Base-by-base conservation (phyloP, 140 eudicot species). In the Flaveria floridana region DNA sequence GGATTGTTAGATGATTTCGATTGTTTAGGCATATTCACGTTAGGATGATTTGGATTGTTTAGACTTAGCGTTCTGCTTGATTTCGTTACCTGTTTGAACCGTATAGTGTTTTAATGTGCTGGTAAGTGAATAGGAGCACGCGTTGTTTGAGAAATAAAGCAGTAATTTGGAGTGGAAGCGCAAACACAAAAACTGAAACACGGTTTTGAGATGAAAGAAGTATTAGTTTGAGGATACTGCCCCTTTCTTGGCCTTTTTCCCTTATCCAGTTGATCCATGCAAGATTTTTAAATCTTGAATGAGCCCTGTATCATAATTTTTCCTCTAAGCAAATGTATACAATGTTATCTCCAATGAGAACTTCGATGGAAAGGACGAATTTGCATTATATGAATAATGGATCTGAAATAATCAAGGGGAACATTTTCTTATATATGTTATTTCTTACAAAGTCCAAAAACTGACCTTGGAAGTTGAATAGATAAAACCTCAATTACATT, bases 11-110 rank as follows among this genome's bases (percentile, higher is more conserved):
- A 13, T 19, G 51, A 74, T 50, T 75, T 64, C 50, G 48, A 63
- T 20, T 25, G 63, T 62, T 25, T 74, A 30, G 53, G 30, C 65
- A 42, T 64, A 28, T 73, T 57, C 19, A 41, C 44, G 55, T 39
- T 57, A 34, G 25, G 25, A 20, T 19, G 51, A 74, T 30, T 75
- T 64, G 62, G 48, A 28, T 20, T 25, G 63, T 62, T 61, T 74
- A 30, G 53, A 28, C 72, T 39, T 64, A 47, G 72, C 72, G 34
- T 50, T 34, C 9, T 75, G 63, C 21, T 48, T 47, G 30, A 30
- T n/a, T 14, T 30, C 2, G n/a, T 23, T 42, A 25, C 3, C 28
- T 52, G 3, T 14, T 16, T 26, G 41, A 15, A 42, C 14, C 19
- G 20, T 44, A 39, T 57, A n/a, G 47, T 7, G 48, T 26, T 26